Evolutionary conservation across 2,329 filamentous ascomycete species (phyloP).

Genomic region (Cercospora sp.): DNA sequence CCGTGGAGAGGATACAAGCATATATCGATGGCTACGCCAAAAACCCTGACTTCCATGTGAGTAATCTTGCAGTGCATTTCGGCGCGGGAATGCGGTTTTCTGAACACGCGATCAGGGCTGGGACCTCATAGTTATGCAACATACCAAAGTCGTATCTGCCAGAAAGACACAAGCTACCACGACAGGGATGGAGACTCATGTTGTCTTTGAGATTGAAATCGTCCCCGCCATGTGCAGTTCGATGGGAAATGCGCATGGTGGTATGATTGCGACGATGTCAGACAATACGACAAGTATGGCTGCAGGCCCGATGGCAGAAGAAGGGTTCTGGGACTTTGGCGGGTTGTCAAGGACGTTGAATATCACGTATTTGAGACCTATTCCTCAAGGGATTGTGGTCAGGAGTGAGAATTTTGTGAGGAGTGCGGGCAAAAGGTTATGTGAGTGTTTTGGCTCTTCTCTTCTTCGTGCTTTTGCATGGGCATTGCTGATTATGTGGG

Average conservation of each 20-base stretch:
- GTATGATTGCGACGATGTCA: slow-evolving; percentile 54
- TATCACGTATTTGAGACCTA: slow-evolving; percentile 47
- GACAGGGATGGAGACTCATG: slow-evolving; percentile 8
- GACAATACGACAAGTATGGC: slow-evolving; percentile 53
- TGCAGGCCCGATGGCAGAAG: slow-evolving; percentile 15
- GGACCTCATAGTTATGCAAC: slow-evolving; percentile 15
- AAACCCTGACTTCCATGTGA: slow-evolving; percentile 7
- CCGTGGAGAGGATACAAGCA: slow-evolving; percentile 13
- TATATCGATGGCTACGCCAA: slow-evolving; percentile 17
- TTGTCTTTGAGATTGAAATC: slow-evolving; percentile 17
- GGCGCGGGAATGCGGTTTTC: neutral
- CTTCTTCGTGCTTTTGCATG: no score
- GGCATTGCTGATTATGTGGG: neutral
- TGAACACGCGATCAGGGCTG: neutral
- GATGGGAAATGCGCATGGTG: slow-evolving; percentile 34
- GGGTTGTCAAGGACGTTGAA: slow-evolving; percentile 45
- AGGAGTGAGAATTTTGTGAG: slow-evolving; percentile 45
- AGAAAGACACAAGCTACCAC: neutral
- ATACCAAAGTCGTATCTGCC: slow-evolving; percentile 18
- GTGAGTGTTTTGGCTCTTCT: slow-evolving; percentile 19
- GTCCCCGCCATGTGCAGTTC: slow-evolving; percentile 20
- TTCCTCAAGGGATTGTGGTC: slow-evolving; percentile 40
- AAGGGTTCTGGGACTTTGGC: slow-evolving; percentile 40
- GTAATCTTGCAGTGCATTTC: neutral
- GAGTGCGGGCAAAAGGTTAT: slow-evolving; percentile 44